These are phyloP conservation scores for Penicillium alfredii DNA, from an alignment of 495 filamentous ascomycete genomes.

Conservation along the genomic window DNA sequence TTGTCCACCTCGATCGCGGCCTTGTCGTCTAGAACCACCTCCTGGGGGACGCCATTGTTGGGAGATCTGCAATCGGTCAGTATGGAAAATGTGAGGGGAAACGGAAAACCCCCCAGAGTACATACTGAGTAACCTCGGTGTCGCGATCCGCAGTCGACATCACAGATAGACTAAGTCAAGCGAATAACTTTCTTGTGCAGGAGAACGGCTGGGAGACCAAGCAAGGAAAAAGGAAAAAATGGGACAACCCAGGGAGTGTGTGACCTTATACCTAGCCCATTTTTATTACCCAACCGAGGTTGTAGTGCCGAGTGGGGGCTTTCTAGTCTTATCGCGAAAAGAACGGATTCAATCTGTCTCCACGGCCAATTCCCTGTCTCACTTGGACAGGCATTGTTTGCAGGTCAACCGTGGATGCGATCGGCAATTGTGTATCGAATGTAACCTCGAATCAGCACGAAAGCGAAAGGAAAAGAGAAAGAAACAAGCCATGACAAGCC, in stretches of 20 bases:
- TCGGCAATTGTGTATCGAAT: conserved; percentile 22
- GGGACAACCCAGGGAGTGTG: background rate
- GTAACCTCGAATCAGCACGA: conserved; percentile 28
- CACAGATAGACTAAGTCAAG: background rate
- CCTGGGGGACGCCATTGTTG: conserved; percentile 15
- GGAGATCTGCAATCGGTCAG: conserved; percentile 3
- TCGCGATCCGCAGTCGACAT: background rate
- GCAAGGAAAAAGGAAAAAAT: background rate
- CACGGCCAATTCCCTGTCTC: no score
- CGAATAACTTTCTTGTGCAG: background rate
- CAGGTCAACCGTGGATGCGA: conserved; percentile 20
- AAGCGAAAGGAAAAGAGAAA: conserved; percentile 17
- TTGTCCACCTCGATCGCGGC: conserved; percentile 25
- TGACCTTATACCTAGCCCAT: background rate
- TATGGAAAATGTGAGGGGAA: background rate
- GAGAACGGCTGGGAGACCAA: background rate
- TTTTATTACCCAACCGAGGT: background rate
- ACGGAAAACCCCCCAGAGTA: no score
- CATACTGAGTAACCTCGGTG: background rate
- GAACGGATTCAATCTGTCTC: no score
- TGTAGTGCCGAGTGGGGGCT: no score
- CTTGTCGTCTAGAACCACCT: conserved; percentile 27
- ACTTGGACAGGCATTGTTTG: no score
- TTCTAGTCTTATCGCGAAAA: background rate
- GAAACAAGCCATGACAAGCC: conserved; percentile 16